Conservation (phyloP, 108 stramenopile species). For the Parmales sp. region DNA sequence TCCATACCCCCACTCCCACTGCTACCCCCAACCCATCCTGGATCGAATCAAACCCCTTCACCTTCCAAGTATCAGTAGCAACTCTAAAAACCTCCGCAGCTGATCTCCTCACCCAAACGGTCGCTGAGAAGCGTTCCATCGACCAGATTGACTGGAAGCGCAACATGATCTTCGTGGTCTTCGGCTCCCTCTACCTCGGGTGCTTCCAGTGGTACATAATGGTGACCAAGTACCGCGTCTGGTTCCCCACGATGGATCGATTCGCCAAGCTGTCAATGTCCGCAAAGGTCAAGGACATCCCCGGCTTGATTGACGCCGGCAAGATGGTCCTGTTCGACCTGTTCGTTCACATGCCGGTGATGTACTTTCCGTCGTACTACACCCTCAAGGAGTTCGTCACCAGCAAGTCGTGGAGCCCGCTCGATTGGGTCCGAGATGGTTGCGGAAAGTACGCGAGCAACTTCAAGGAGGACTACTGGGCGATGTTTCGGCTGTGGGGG, state of each 20-base stretch:
- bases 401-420: conserved; percentile 59
- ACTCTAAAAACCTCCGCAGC: conserved; percentile 70
- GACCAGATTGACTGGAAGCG: conserved; percentile 58
- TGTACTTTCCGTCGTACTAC: conserved; percentile 87
- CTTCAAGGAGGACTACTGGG: conserved; percentile 63
- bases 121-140: conserved; percentile 44
- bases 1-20: too few species aligned
- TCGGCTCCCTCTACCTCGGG: conserved; percentile 75
- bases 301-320: conserved; percentile 62
- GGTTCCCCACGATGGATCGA: conserved; percentile 69
- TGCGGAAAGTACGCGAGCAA: conserved; percentile 60
- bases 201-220: conserved; percentile 78
- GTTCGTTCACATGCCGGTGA: conserved; percentile 66
- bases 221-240: conserved; percentile 59
- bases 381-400: conserved; percentile 74
- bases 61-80: conserved; percentile 63
- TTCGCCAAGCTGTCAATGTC: conserved; percentile 56
- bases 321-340: conserved; percentile 86
- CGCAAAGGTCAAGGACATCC: conserved; percentile 63
- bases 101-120: conserved; percentile 67
- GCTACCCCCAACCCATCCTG: too few species aligned
- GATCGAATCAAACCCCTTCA: conserved; percentile 73
- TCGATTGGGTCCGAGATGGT: conserved; percentile 71
- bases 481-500: conserved; percentile 77
- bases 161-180: conserved; percentile 66